Evolutionary conservation across 371 early-diverging fungal genomes (phyloP), one percentile per base, ranked within the genome.

Genomic region (Mortierella sp.): DNA sequence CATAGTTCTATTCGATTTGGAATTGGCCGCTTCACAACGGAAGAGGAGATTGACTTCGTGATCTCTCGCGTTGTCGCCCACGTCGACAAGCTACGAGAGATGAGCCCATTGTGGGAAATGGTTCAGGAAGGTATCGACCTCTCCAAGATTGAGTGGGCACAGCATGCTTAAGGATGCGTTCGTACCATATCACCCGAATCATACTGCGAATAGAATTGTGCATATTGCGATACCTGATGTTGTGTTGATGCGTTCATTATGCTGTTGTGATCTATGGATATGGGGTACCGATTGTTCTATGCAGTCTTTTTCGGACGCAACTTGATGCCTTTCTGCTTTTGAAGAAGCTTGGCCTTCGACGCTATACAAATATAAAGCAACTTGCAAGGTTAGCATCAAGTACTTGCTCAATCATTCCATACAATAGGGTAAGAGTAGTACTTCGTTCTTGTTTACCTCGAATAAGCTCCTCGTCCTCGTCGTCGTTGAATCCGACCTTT

Each of bases 91-190:
- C 80, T 99, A 71, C 84, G 99, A 63, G 99, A 99, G 61, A 95
- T 99, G 95, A 94, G 94, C 44, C 99, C 99, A 13, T 87, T 99
- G 39, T 99, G 98, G 96, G 99, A 99, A 83, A 99, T 98, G 98
- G 90, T 68, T 29, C 74, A 74, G 50, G 74, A 74, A 45, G 74
- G 74, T 34, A 74, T 74, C 29, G 74, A 74, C 34, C 58, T 74
- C 43, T 74, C 74, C 41, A 74, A 74, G 64, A 74, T 74, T n/a
- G 74, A 74, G 40, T 74, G 74, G 74, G 68, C 74, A 12, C 74
- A 74, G 60, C 74, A 74, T 28, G 74, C 74, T 12, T 74, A 74
- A 74, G 28, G 7, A 21, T 40, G n/a, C 14, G 25, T 60, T 29
- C 1, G 14, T 29, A 50, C 17, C 19, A 12, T 50, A 0, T 58